phyloP scores from a whole-genome alignment of 164 flowering plant genomes.

The Vitis cinerea region DNA sequence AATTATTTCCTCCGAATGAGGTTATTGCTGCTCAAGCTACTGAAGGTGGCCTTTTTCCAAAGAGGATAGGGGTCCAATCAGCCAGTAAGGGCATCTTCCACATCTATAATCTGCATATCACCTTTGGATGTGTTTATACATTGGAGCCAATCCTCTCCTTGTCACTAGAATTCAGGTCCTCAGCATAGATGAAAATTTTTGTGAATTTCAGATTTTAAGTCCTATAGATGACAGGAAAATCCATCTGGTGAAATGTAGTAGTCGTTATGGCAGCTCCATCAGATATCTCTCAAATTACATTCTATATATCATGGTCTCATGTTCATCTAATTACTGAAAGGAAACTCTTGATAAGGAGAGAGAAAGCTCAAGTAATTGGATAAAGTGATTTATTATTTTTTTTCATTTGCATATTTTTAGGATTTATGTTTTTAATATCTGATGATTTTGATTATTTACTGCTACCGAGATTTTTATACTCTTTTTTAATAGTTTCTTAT shows the following conservation, averaged over 20 bases:
- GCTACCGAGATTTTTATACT: neutral
- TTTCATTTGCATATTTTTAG: neutral
- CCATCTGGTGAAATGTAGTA: too few species aligned
- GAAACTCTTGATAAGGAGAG: too few species aligned
- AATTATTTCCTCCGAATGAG: neutral
- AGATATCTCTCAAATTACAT: too few species aligned
- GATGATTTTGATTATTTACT: too few species aligned
- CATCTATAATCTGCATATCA: neutral
- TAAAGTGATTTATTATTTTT: too few species aligned
- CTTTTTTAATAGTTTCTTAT: neutral
- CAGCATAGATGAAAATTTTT: neutral
- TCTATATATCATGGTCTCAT: too few species aligned
- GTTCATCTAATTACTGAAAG: too few species aligned
- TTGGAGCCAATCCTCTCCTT: neutral
- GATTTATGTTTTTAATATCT: neutral
- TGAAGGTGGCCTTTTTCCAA: neutral
- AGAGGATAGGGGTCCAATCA: neutral
- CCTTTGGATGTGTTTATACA: neutral
- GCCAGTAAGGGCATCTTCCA: neutral
- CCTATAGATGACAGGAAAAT: too few species aligned
- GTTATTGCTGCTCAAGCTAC: neutral
- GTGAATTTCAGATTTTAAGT: too few species aligned
- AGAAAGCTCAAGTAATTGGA: too few species aligned
- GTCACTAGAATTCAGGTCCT: neutral
- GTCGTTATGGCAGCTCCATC: too few species aligned